These are phyloP conservation scores for Stevia rebaudiana DNA, from an alignment of 140 eudicot genomes.

Conservation along the genomic window DNA sequence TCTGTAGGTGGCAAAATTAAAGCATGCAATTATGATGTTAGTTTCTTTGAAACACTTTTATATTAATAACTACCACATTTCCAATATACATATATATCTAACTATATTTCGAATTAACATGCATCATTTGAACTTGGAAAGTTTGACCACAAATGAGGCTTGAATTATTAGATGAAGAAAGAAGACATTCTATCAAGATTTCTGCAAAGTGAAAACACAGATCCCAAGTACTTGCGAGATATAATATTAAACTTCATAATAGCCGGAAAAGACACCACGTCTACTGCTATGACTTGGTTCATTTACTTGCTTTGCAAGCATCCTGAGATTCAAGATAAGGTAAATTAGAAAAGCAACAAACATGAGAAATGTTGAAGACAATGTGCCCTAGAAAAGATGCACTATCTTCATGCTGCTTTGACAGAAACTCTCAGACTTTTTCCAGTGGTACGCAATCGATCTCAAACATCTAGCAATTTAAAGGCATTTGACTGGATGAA, in stretches of 20 bases:
- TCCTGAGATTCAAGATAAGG: constrained; percentile 48
- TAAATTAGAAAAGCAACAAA: constrained; percentile 35
- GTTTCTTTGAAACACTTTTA: too few relatives aligned
- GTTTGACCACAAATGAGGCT: too few relatives aligned
- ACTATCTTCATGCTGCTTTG: constrained; percentile 63
- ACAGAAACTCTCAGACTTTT: constrained; percentile 69
- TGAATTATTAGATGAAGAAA: constrained; percentile 25
- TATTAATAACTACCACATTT: too few relatives aligned
- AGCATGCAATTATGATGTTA: too few relatives aligned
- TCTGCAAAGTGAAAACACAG: constrained; percentile 29
- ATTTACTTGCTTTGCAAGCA: constrained; percentile 60
- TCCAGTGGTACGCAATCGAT: too few relatives aligned
- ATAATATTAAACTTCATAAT: constrained; percentile 58
- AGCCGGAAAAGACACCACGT: constrained; percentile 74
- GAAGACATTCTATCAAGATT: constrained; percentile 67
- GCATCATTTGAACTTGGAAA: too few relatives aligned
- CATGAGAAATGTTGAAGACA: too few relatives aligned
- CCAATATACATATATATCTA: too few relatives aligned
- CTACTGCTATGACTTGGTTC: constrained; percentile 61
- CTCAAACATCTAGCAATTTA: too few relatives aligned
- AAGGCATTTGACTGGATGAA: too few relatives aligned
- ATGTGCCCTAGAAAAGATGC: constrained; percentile 67
- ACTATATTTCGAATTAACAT: too few relatives aligned
- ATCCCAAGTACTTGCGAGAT: constrained; percentile 59
- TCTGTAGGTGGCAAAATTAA: neutral